Conservation (phyloP, 1,139 yeast genomes). For the Geotrichum europaeum region DNA sequence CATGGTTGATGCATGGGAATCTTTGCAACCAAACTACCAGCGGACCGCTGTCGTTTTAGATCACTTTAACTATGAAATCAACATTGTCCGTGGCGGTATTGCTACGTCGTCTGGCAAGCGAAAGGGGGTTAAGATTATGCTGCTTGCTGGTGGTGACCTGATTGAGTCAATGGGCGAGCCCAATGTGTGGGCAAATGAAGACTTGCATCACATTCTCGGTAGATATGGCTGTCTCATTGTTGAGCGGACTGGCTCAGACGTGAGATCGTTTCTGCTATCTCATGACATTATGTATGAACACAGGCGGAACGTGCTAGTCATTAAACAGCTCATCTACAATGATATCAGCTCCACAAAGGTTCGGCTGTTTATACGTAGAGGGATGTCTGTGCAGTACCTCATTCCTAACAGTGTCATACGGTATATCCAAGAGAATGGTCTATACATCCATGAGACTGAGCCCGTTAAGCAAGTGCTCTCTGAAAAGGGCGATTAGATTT, state of each 20-base stretch:
- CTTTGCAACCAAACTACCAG: slow-evolving; percentile 82
- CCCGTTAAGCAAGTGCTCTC: slow-evolving; percentile 86
- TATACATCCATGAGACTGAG: slow-evolving; percentile 79
- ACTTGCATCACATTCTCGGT: slow-evolving; percentile 90
- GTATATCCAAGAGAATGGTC: slow-evolving; percentile 85
- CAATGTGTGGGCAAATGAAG: slow-evolving; percentile 97
- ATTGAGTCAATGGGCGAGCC: slow-evolving; percentile 99
- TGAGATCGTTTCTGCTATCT: slow-evolving; percentile 78
- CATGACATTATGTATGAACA: slow-evolving; percentile 98
- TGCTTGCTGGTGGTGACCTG: slow-evolving; percentile 94
- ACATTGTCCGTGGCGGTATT: slow-evolving; percentile 86
- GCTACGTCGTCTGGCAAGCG: slow-evolving; percentile 63
- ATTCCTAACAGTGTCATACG: slow-evolving; percentile 92
- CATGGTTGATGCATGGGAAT: slow-evolving; percentile 99
- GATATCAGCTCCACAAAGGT: slow-evolving; percentile 95
- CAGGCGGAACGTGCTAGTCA: slow-evolving; percentile 84
- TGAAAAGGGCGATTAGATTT: slow-evolving; percentile 29
- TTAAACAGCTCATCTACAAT: slow-evolving; percentile 91
- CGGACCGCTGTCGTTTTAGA: slow-evolving; percentile 93
- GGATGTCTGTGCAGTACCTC: slow-evolving; percentile 93
- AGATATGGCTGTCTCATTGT: slow-evolving; percentile 93
- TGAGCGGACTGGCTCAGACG: slow-evolving; percentile 95
- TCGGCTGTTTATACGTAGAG: slow-evolving; percentile 81
- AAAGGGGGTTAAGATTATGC: slow-evolving; percentile 89
- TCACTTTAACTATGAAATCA: slow-evolving; percentile 93